Evolutionary conservation across 2,329 filamentous ascomycete species (phyloP), one percentile per base, ranked within the genome.

Genomic region (Stachybotrys chartarum): DNA sequence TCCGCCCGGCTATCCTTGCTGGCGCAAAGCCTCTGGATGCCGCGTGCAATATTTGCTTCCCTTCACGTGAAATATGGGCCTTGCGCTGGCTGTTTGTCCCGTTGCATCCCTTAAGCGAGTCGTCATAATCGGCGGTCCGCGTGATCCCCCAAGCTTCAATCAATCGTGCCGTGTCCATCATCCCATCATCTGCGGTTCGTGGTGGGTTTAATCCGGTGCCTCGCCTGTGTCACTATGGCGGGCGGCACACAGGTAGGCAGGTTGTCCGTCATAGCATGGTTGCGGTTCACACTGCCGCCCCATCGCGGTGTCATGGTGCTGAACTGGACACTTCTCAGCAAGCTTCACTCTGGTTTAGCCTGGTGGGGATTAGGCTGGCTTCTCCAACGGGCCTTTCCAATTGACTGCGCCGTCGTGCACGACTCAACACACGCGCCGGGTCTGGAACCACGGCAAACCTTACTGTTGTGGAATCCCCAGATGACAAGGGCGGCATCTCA

Each of bases 371-470:
- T 42, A 42, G 14, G 35, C 35, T 14, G 35, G 24, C 24, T 24
- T 24, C 14, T 42, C 35, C 5, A 42, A 42, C 35, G 35, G 35
- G 35, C 35, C 35, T 42, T 42, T 42, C 35, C 35, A 24, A 24
- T 42, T 10, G 35, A 42, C 14, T 10, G 14, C 35, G 35, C 35
- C 35, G 35, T 10, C 35, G 35, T 42, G 35, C 35, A 42, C 35
- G 35, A 42, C 35, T 42, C 35, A 42, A 42, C 10, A 6, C 10
- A 42, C 10, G 35, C 55, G 52, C 35, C 58, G 54, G 51, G 60
- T 64, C 64, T 61, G 63, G 56, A 63, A 56, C 56, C 5, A 39
- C 52, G 44, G 55, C 56, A 65, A 65, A 63, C 59, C 60, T 63
- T 63, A 17, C 55, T 54, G 57, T 30, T 30, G 57, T 60, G 60